Percentiles rank a stretch among this genome's conserved stretches.
phyloP scores from a whole-genome alignment of 441 rosid genomes.

The Populus hybrid region DNA sequence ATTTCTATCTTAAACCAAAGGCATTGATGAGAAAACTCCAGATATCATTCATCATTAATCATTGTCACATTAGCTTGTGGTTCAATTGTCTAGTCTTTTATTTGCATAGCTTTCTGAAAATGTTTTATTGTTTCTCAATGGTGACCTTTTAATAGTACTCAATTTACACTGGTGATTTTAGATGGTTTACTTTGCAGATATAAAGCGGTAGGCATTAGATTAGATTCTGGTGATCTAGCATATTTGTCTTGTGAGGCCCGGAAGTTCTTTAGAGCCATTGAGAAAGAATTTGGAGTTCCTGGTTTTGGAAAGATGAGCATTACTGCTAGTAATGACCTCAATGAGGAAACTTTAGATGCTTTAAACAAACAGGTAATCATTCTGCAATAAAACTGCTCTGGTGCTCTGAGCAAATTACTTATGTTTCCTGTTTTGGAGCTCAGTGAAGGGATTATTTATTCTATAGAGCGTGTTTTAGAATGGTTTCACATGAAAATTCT shows the following conservation, averaged over 20 bases:
- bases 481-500: neutral
- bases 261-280: slow-evolving; percentile 57
- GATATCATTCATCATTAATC: neutral
- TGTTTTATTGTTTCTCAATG: neutral
- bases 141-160: slow-evolving; percentile 7
- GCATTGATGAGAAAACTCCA: neutral
- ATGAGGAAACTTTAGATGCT: slow-evolving; percentile 95
- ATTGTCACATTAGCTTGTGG: neutral
- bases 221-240: slow-evolving; percentile 95
- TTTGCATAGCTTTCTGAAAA: neutral
- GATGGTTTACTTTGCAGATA: slow-evolving; percentile 48
- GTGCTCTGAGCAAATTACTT: slow-evolving; percentile 3
- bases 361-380: slow-evolving; percentile 78
- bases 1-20: neutral
- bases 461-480: neutral
- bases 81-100: neutral
- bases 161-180: slow-evolving; percentile 22
- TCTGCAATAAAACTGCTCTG: neutral
- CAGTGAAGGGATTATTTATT: neutral
- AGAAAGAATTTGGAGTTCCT: slow-evolving; percentile 57
- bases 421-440: neutral
- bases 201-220: slow-evolving; percentile 76
- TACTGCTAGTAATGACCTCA: slow-evolving; percentile 94
- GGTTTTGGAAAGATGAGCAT: slow-evolving; percentile 70
- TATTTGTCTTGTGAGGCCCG: slow-evolving; percentile 74